Evolutionary conservation across 306 rosid genomes (phyloP).

Genomic region (Quercus variabilis): DNA sequence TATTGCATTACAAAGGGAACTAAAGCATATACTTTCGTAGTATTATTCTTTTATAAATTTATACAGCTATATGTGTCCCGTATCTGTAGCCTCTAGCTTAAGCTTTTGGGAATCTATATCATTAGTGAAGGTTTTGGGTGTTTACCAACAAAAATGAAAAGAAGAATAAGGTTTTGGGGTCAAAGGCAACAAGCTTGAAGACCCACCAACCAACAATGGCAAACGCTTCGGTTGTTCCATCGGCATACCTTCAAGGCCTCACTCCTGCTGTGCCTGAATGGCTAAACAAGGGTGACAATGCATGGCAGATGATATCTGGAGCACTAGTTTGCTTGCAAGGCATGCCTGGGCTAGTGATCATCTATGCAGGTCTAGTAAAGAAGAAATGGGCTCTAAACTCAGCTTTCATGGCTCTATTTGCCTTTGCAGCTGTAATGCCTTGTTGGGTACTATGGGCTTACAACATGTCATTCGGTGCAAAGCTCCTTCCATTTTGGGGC

Average conservation of each 20-base stretch:
- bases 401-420: slow-evolving; percentile 49
- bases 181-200: background rate
- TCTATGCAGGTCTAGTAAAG: slow-evolving; percentile 23
- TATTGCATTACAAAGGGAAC: too few relatives aligned
- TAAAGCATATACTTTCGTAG: too few relatives aligned
- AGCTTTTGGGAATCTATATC: too few relatives aligned
- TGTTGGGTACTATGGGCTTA: slow-evolving; percentile 37
- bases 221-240: slow-evolving; percentile 4
- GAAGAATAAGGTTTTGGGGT: background rate
- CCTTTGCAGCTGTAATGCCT: slow-evolving; percentile 33
- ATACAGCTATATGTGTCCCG: too few relatives aligned
- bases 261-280: background rate
- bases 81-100: too few relatives aligned
- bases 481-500: slow-evolving; percentile 41
- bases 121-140: too few relatives aligned
- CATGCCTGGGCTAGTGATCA: slow-evolving; percentile 18
- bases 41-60: too few relatives aligned
- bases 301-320: slow-evolving; percentile 20
- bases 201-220: background rate
- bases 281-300: slow-evolving; percentile 25
- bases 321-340: slow-evolving; percentile 4
- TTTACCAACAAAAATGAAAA: too few relatives aligned
- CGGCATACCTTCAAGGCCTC: slow-evolving; percentile 1
- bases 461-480: slow-evolving; percentile 38
- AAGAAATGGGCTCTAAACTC: slow-evolving; percentile 50